Evolutionary conservation across 805 yeast genomes (phyloP), one percentile per base, ranked within the genome.

Genomic region (Grigorovia humatica): DNA sequence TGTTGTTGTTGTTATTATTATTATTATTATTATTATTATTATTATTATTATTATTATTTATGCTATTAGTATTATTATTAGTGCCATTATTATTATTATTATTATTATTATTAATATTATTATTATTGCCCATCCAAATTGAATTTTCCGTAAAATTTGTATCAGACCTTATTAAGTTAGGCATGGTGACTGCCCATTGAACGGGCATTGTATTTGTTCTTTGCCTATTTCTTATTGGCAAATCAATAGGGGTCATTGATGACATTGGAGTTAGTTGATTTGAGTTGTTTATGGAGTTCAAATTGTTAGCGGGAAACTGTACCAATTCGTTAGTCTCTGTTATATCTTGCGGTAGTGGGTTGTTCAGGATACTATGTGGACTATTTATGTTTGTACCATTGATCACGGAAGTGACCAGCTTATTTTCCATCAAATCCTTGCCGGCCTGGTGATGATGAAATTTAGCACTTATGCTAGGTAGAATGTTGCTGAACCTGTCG

Each of bases 381-480:
- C 42, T 42, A 13, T 43, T 32, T 8, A 48, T 38, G 11, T 41
- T 41, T 15, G n/a, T 38, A 32, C 43, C 43, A 44, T 48, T 48
- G 43, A 48, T 48, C 5, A 48, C 51, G 4, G 51, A 48, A 2
- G 47, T 48, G 3, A 48, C 47, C 15, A 48, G 13, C 19, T 48
- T 48, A 9, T 48, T 48, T 43, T 48, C 51, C 17, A 48, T 30
- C 44, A 46, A 12, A 35, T 51, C 47, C 9, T 48, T 17, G 48
- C 48, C 45, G n/a, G 54, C 44, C 23, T 49, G 52, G 8, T 59
- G 54, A 49, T 54, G 55, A 30, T 67, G 70, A 29, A 68, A 51
- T 51, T 63, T 68, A 4, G 71, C 70, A 54, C 70, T 65, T 13
- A 68, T 60, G 4, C 61, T 62, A n/a, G 71, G 71, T 17, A 68